phyloP scores from a whole-genome alignment of 371 early-diverging fungal genomes.

The Lichtheimia hyalospora region DNA sequence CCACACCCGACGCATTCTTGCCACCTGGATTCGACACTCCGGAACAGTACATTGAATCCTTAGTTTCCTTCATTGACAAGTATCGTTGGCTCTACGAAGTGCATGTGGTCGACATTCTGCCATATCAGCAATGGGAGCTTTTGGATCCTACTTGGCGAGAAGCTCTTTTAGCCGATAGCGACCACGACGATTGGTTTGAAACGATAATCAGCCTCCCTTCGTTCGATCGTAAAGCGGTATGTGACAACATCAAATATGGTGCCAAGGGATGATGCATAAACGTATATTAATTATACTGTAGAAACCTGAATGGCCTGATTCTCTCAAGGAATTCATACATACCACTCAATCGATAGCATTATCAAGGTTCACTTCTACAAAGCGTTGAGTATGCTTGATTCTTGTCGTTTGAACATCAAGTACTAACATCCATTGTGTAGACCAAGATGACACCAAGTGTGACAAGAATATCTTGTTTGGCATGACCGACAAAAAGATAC shows the following conservation, averaged over 20 bases:
- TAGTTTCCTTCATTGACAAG: conserved; percentile 26
- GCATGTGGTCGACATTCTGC: conserved; percentile 56
- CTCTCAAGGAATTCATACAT: conserved; percentile 12
- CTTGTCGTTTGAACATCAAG: no score
- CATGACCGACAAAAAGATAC: conserved; percentile 26
- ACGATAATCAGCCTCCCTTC: background rate
- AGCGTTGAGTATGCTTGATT: conserved; percentile 1
- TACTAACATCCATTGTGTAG: background rate
- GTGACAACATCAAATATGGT: background rate
- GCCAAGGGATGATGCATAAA: background rate
- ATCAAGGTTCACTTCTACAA: background rate
- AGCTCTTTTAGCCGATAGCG: conserved; percentile 22
- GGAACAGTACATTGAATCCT: conserved; percentile 30
- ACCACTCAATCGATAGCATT: conserved; percentile 8
- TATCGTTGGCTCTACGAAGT: conserved; percentile 45
- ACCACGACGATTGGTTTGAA: background rate
- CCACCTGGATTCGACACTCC: conserved; percentile 8
- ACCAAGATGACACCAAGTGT: background rate
- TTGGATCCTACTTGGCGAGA: conserved; percentile 51
- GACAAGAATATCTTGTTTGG: conserved; percentile 15
- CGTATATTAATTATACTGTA: background rate
- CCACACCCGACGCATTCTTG: background rate
- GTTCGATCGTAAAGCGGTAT: background rate
- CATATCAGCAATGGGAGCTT: conserved; percentile 45
- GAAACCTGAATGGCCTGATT: conserved; percentile 14